Evolutionary conservation across 208 protist genomes (phyloP).

Genomic region (Trypanosoma congolense): DNA sequence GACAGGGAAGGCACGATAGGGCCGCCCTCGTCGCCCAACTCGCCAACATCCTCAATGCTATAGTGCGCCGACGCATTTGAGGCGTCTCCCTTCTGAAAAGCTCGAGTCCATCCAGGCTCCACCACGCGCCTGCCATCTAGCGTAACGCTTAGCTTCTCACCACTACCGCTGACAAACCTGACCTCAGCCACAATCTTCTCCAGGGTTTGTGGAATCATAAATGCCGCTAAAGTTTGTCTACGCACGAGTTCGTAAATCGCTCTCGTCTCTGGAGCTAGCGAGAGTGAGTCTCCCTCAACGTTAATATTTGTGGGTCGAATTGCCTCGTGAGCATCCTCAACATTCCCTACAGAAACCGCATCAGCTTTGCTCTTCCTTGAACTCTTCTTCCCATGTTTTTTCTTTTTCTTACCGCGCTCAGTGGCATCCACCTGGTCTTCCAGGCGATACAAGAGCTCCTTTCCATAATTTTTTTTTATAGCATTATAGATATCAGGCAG

Average conservation of each 20-base stretch:
- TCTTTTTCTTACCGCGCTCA: slow-evolving; percentile 92
- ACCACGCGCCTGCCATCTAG: slow-evolving; percentile 72
- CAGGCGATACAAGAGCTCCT: slow-evolving; percentile 87
- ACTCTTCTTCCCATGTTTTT: slow-evolving; percentile 86
- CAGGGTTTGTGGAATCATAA: slow-evolving; percentile 78
- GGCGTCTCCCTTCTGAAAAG: slow-evolving; percentile 41
- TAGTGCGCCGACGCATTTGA: slow-evolving; percentile 14
- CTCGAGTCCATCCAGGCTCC: slow-evolving; percentile 68
- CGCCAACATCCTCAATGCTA: slow-evolving; percentile 35
- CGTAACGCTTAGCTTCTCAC: slow-evolving; percentile 39
- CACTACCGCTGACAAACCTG: slow-evolving; percentile 38
- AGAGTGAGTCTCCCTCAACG: slow-evolving; percentile 50
- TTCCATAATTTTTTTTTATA: slow-evolving; percentile 97
- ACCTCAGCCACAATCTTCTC: slow-evolving; percentile 55
- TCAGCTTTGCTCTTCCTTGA: slow-evolving; percentile 6
- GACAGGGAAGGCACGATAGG: slow-evolving; percentile 54
- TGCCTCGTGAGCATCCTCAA: slow-evolving; percentile 89
- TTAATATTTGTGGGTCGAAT: slow-evolving; percentile 86
- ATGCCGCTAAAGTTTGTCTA: slow-evolving; percentile 72
- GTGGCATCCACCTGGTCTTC: slow-evolving; percentile 22
- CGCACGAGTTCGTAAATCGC: slow-evolving; percentile 82
- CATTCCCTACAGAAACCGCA: slow-evolving; percentile 39
- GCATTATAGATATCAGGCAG: slow-evolving; percentile 97
- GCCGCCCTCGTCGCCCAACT: slow-evolving; percentile 14
- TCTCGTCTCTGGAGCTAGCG: slow-evolving; percentile 45